Evolutionary conservation across 495 filamentous ascomycete species (phyloP).

Genomic region (Cercophora sp.): DNA sequence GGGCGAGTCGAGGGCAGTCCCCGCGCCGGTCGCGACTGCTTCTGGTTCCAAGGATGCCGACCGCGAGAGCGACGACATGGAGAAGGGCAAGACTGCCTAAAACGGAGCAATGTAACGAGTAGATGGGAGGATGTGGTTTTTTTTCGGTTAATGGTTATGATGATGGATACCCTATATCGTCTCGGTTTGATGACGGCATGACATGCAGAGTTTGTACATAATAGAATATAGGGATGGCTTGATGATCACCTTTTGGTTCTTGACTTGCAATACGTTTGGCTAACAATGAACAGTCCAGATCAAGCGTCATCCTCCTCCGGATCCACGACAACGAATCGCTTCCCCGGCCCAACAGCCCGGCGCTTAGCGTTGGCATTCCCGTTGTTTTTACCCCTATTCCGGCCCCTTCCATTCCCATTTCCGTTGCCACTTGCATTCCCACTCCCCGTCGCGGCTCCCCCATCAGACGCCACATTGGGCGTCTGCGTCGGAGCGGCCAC

Average conservation of each 20-base stretch:
- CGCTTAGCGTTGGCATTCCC: neutral
- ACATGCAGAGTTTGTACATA: no score
- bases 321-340: constrained; percentile 6
- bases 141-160: no score
- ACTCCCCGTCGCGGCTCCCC: neutral
- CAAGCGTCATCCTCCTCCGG: neutral
- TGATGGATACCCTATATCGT: no score
- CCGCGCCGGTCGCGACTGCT: neutral
- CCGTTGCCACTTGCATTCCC: constrained; percentile 3
- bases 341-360: neutral
- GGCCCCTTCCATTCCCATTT: neutral
- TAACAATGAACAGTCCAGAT: no score
- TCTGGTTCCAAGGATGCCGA: neutral
- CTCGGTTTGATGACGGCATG: no score
- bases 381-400: neutral
- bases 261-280: no score
- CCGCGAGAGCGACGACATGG: constrained; percentile 1
- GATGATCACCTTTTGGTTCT: no score
- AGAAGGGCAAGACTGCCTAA: no score
- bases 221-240: no score
- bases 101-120: no score
- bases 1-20: neutral
- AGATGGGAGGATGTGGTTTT: no score
- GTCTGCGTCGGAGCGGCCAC: constrained; percentile 9
- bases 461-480: neutral